Evolutionary conservation across 139 green algal genomes (phyloP).

Genomic region (Picochlorum sp.): DNA sequence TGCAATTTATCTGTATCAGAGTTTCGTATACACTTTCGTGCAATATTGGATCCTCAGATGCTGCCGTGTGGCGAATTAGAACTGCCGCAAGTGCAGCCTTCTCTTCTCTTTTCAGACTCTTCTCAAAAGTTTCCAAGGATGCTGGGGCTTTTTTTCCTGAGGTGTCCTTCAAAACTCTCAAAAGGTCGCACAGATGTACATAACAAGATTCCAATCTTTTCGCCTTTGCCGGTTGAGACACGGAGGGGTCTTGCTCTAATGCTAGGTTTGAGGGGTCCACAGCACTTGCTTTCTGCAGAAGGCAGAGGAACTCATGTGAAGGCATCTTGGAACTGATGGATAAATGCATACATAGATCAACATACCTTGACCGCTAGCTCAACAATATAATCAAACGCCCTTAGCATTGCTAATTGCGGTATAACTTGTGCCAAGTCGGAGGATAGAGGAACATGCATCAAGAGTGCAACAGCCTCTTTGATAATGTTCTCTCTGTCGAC

Average conservation of each 20-base stretch:
- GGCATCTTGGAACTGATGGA: neutral
- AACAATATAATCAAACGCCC: constrained; percentile 40
- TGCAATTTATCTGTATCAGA: constrained; percentile 33
- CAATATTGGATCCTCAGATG: constrained; percentile 37
- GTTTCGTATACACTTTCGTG: constrained; percentile 45
- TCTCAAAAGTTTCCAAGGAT: constrained; percentile 24
- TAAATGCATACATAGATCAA: neutral
- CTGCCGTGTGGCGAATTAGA: constrained; percentile 20
- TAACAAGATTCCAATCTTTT: constrained; percentile 43
- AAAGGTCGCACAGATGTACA: constrained; percentile 34
- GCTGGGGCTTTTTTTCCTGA: constrained; percentile 5
- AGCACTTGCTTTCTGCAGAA: constrained; percentile 40
- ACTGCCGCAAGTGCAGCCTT: constrained; percentile 12
- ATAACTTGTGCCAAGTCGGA: constrained; percentile 49
- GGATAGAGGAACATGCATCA: constrained; percentile 49
- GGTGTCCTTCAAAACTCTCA: constrained; percentile 30
- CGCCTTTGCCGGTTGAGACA: constrained; percentile 18
- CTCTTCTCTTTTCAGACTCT: constrained; percentile 23
- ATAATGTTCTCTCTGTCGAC: constrained; percentile 43
- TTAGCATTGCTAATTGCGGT: constrained; percentile 57
- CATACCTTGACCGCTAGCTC: constrained; percentile 23
- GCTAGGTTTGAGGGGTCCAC: constrained; percentile 51
- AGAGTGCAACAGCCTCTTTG: constrained; percentile 42
- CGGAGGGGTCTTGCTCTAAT: constrained; percentile 22
- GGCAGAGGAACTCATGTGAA: constrained; percentile 11